Evolutionary conservation across 2,329 filamentous ascomycete species (phyloP).

Genomic region (Apiospora phragmitis): DNA sequence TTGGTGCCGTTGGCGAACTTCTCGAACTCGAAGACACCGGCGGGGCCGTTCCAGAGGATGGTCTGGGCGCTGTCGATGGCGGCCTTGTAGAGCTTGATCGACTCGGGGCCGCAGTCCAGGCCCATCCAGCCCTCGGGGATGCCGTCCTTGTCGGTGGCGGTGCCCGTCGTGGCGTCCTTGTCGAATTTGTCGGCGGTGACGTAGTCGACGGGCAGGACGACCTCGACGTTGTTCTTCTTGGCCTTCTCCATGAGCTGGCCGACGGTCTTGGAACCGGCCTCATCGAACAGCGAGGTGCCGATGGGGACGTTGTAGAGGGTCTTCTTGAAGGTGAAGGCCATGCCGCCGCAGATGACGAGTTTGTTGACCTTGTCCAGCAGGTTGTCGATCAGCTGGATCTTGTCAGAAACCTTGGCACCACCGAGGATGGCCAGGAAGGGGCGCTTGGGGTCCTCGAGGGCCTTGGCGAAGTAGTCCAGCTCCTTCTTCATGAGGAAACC

Average conservation of each 20-base stretch:
- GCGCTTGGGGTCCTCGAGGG: conserved; percentile 86
- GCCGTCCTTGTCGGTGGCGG: conserved; percentile 81
- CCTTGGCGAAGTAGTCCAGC: conserved; percentile 98
- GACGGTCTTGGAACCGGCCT: conserved; percentile 91
- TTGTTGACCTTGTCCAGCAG: conserved; percentile 96
- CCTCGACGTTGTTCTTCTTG: conserved; percentile 92
- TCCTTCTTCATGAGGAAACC: conserved; percentile 99
- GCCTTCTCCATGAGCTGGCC: conserved; percentile 88
- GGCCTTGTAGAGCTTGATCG: conserved; percentile 82
- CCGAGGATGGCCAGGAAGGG: conserved; percentile 99
- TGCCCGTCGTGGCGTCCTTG: conserved; percentile 77
- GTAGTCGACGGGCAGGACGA: conserved; percentile 93
- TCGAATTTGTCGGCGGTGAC: conserved; percentile 94
- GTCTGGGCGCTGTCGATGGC: conserved; percentile 89
- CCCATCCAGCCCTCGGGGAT: conserved; percentile 99
- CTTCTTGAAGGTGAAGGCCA: conserved; percentile 99
- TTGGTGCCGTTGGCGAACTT: conserved; percentile 93
- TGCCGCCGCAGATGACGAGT: conserved; percentile 92
- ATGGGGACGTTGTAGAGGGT: conserved; percentile 89
- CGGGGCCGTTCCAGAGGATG: conserved; percentile 98
- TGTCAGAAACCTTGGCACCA: conserved; percentile 97
- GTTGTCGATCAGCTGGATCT: conserved; percentile 99
- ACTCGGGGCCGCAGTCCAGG: conserved; percentile 90
- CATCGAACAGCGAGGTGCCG: conserved; percentile 88
- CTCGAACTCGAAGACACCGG: conserved; percentile 97